Evolutionary conservation across 2,329 filamentous ascomycete species (phyloP).

Genomic region (Graphilbum ipis-grandicollis): DNA sequence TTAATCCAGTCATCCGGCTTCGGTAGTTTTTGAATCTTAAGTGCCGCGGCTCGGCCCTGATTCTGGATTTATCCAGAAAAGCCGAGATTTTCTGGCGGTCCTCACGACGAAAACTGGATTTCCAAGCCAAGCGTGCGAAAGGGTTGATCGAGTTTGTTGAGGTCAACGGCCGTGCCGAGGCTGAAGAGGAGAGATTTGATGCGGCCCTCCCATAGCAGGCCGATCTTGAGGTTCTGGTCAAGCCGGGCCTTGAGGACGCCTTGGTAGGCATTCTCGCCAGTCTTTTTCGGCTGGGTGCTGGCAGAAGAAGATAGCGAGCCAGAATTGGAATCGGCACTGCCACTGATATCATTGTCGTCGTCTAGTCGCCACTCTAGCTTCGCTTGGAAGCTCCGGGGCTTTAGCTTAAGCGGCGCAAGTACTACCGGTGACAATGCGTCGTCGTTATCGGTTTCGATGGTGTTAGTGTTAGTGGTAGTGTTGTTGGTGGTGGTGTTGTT

Average conservation of each 20-base stretch:
- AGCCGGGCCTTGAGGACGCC: conserved; percentile 82
- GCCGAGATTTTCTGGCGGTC: not conserved
- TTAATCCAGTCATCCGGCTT: no score
- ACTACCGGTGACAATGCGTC: not conserved
- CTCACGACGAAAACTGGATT: conserved; percentile 66
- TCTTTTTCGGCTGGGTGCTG: conserved; percentile 8
- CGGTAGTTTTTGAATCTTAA: no score
- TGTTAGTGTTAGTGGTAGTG: no score
- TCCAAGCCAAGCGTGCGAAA: conserved; percentile 63
- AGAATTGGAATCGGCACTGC: not conserved
- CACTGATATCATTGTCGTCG: conserved; percentile 1
- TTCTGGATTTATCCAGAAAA: no score
- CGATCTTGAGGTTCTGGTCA: conserved; percentile 75
- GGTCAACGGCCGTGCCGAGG: conserved; percentile 70
- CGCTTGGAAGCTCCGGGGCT: conserved; percentile 24
- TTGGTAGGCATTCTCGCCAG: conserved; percentile 47
- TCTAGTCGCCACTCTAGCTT: conserved; percentile 33
- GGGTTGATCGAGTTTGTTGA: conserved; percentile 57
- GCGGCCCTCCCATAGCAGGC: conserved; percentile 81
- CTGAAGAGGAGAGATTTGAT: conserved; percentile 88
- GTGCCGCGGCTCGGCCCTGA: no score
- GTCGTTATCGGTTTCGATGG: no score
- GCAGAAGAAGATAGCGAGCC: no score
- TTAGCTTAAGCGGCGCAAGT: not conserved
- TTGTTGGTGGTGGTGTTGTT: no score